These are phyloP conservation scores for Cyclocybe cylindracea DNA, from an alignment of 768 basidiomycete species.

Conservation along the genomic window DNA sequence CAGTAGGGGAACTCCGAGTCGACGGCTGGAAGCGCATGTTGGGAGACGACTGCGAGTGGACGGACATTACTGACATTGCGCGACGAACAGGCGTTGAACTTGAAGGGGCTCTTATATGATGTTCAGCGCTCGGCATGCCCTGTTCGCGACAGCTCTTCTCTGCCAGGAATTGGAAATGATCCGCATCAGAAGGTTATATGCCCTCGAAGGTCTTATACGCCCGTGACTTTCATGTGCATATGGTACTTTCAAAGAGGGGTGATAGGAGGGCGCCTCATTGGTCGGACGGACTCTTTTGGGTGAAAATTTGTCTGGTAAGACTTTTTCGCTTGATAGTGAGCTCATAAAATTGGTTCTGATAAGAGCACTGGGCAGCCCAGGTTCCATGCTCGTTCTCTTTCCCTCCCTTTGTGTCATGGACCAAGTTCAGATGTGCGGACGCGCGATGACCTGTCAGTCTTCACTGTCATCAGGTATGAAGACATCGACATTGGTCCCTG, in stretches of 20 bases:
- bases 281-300: too few species aligned
- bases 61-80: neutral
- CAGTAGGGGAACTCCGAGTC: constrained; percentile 12
- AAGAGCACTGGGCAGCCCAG: too few species aligned
- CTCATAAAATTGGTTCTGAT: too few species aligned
- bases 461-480: constrained; percentile 5
- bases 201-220: too few species aligned
- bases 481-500: constrained; percentile 19
- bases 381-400: too few species aligned
- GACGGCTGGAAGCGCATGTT: constrained; percentile 14
- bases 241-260: too few species aligned
- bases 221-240: neutral
- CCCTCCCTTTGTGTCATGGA: too few species aligned
- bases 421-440: too few species aligned
- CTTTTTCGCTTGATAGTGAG: too few species aligned
- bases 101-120: neutral
- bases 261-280: too few species aligned
- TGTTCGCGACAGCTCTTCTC: constrained; percentile 2
- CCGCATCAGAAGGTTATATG: constrained; percentile 1
- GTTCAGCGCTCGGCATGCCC: neutral
- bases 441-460: too few species aligned
- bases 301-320: too few species aligned
- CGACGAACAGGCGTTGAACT: neutral
- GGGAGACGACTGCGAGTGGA: constrained; percentile 13
- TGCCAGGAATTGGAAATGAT: neutral